Base-by-base conservation (phyloP, 257 asterid species). In the Vinca minor region DNA sequence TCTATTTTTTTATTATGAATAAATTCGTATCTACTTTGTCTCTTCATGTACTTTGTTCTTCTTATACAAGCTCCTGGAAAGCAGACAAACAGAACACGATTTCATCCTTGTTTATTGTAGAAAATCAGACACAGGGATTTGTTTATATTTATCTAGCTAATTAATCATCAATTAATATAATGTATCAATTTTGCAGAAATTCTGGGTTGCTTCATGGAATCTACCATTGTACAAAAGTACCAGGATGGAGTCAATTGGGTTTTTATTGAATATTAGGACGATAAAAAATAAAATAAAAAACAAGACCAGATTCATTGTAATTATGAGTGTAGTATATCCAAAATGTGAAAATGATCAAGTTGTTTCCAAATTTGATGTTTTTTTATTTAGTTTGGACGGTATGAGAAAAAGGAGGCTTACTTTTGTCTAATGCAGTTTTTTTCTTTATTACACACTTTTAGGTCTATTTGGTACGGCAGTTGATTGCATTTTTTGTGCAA, bases 281-380 rank as follows among this genome's bases (percentile, higher is more conserved):
- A 1, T 12, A 11, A 15, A 38, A 7, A 38, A 39, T 9, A 28
- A 47, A 11, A 15, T 26, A 7, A 38, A 39, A 14, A 28, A 47
- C 26, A 57, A 25, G 76, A 49, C 76, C 71, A 71, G 67, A 71
- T 71, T 38, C 76, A 71, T 26, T 39, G 76, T 45, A 36, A 38
- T n/a, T 9, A 12, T 46, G 14, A 18, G 28, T 23, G 10, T 45
- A 45, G 0, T 3, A 45, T 45, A 45, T 17, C 18, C 4, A 34
- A 34, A 7, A 34, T 15, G 20, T 2, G 14, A 28, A 12, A 26
- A 34, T 32, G 10, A 63, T 20, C 45, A 45, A 4, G 8, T n/a
- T 63, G 42, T 34, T 45, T 35, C 44, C 34, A 52, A 48, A 39
- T 29, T 34, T 8, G 3, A 1, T 2, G 10, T 23, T 17, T 31